phyloP scores from a whole-genome alignment of 2,329 filamentous ascomycete species.

The Fusarium cyanostomum region DNA sequence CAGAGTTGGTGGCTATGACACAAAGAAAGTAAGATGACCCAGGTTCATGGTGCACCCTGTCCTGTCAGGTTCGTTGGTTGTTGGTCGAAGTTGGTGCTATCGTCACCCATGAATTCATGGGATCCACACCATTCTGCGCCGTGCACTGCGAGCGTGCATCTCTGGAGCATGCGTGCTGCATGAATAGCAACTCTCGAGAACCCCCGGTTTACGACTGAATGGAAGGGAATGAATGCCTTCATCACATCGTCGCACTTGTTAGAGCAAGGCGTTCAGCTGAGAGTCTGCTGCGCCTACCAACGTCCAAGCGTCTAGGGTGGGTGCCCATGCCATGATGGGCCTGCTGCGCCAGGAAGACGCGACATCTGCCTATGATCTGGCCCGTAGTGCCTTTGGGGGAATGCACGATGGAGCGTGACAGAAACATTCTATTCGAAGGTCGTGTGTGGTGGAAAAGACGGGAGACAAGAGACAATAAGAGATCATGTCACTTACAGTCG shows the following conservation, averaged over 20 bases:
- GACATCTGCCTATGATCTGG: conserved; percentile 6
- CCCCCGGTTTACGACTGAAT: conserved; percentile 2
- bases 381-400: background rate
- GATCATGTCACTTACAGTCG: conserved; percentile 46
- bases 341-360: conserved; percentile 14
- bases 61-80: conserved; percentile 5
- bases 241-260: conserved; percentile 13
- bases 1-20: background rate
- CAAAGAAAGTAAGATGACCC: conserved; percentile 5
- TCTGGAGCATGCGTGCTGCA: conserved; percentile 13
- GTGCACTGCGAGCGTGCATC: conserved; percentile 10
- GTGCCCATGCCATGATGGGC: conserved; percentile 13
- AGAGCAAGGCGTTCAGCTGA: conserved; percentile 8
- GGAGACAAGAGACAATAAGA: conserved; percentile 7
- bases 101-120: background rate
- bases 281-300: conserved; percentile 20
- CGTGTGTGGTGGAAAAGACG: background rate
- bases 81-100: conserved; percentile 2
- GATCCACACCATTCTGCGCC: conserved; percentile 11
- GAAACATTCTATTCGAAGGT: background rate
- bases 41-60: conserved; percentile 14
- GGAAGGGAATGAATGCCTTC: conserved; percentile 11
- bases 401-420: background rate
- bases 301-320: conserved; percentile 18
- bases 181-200: conserved; percentile 21